phyloP scores from a whole-genome alignment of 2,329 filamentous ascomycete genomes.

The Lecanosticta acicola region DNA sequence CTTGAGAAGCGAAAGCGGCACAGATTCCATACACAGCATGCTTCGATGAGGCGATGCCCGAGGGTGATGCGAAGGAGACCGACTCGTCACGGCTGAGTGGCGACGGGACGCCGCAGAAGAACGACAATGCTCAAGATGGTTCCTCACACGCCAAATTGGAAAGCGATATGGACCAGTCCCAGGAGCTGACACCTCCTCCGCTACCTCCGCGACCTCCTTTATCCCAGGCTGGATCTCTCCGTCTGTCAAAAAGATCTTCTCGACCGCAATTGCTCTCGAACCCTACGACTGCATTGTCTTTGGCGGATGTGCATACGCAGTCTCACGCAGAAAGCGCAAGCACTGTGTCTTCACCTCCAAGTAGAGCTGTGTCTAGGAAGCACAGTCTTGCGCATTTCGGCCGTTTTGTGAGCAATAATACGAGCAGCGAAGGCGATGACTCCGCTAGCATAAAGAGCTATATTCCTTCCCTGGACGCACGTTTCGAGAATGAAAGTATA shows the following conservation, averaged over 20 bases:
- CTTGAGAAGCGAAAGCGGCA: too few relatives aligned
- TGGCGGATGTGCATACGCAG: slow-evolving; percentile 72
- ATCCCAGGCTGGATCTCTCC: slow-evolving; percentile 23
- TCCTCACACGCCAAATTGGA: not conserved
- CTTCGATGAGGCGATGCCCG: slow-evolving; percentile 18
- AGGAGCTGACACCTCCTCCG: slow-evolving; percentile 34
- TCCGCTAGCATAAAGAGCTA: slow-evolving; percentile 62
- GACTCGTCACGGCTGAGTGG: slow-evolving; percentile 6
- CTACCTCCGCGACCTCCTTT: slow-evolving; percentile 33
- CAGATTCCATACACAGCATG: too few relatives aligned
- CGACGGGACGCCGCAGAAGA: not conserved
- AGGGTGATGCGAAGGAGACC: slow-evolving; percentile 8
- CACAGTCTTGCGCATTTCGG: slow-evolving; percentile 36
- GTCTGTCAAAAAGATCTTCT: slow-evolving; percentile 32
- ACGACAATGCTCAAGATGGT: not conserved
- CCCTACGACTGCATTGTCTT: slow-evolving; percentile 78
- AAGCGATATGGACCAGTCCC: slow-evolving; percentile 18
- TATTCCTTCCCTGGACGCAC: slow-evolving; percentile 56
- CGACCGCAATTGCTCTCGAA: slow-evolving; percentile 50
- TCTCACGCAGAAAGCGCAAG: slow-evolving; percentile 55
- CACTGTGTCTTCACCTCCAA: slow-evolving; percentile 24
- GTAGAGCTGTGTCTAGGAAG: slow-evolving; percentile 35
- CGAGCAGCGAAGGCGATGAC: slow-evolving; percentile 56
- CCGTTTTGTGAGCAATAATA: slow-evolving; percentile 41
- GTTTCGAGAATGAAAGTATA: slow-evolving; percentile 74